Percentiles rank a stretch among this genome's conserved stretches.
These are phyloP conservation scores for Antitrichia curtipendula DNA, from an alignment of 225 moss, liverwort and hornwort species.

Conservation along the genomic window DNA sequence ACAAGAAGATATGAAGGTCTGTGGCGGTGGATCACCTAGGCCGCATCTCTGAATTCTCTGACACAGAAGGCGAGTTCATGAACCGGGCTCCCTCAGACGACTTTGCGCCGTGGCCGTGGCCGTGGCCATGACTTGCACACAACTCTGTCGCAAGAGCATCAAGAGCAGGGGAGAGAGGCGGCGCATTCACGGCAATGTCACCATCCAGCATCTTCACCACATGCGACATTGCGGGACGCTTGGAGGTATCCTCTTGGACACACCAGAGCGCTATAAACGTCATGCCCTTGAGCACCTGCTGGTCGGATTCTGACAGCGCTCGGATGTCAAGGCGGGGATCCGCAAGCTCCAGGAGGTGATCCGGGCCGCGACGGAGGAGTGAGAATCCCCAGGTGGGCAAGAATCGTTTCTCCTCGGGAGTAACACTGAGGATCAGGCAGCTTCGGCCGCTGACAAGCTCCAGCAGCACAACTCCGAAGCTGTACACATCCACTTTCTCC, in stretches of 20 bases:
- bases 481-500: constrained; percentile 55
- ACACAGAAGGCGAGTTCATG: neutral
- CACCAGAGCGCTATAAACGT: constrained; percentile 44
- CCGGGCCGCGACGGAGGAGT: neutral
- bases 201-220: constrained; percentile 60
- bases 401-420: neutral
- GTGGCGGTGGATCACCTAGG: constrained; percentile 19
- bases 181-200: neutral
- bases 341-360: constrained; percentile 11
- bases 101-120: neutral
- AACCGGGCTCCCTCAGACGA: neutral
- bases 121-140: neutral
- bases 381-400: constrained; percentile 20
- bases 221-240: constrained; percentile 23
- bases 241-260: constrained; percentile 22
- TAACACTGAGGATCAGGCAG: neutral
- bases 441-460: constrained; percentile 40
- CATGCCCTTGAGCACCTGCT: constrained; percentile 33
- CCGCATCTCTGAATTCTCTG: constrained; percentile 2
- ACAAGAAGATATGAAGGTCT: neutral
- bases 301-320: constrained; percentile 3
- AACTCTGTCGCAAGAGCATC: neutral
- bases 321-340: constrained; percentile 29
- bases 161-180: neutral
- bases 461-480: constrained; percentile 59